Base-by-base conservation (phyloP, 371 early-diverging fungal species). In the Coemansia sp. region DNA sequence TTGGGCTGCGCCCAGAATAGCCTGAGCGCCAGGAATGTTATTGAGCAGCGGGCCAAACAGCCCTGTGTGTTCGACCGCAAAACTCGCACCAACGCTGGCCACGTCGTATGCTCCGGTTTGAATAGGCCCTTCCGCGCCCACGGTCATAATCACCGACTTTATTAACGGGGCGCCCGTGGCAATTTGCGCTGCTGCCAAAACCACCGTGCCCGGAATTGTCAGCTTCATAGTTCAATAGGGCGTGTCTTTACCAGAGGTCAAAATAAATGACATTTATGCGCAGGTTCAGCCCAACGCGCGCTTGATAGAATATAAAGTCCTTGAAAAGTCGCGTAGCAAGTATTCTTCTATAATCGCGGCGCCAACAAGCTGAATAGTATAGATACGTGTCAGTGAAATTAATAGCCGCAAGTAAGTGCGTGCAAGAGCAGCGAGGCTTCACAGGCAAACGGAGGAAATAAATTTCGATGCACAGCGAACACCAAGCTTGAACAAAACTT, bases 61-160 rank as follows among this genome's bases (percentile, higher is more conserved):
- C 10, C 59, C 71, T 1, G 55, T 61, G 47, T 74, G 62, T 2
- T 70, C 70, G n/a, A 74, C 62, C 5, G 62, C 75, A 59, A 50
- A 70, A 50, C 75, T 74, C 3, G 70, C 75, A 0, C 75, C 75
- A 1, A 65, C 59, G 7, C 75, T 74, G 40, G 66, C 75, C 39
- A 74, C 56, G 10, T 66, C 63, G 11, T 65, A 70, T 0, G 48
- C 75, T 2, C 56, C 70, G 0, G 70, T 65, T 14, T 69, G 65
- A 1, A 74, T 13, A 26, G 49, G 38, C 1, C 43, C 52, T 3
- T 74, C 75, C 0, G 42, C 66, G 7, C 66, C 53, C n/a, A 74
- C 10, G 0, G 66, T 62, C 26, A 65, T 26, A 41, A 70, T 52
- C n/a, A 56, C 39, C 30, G 75, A 51, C 38, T 74, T 74, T 54